These are phyloP conservation scores for Rhynchospora tenuis DNA, from an alignment of 176 grass and related monocot genomes.

Conservation along the genomic window DNA sequence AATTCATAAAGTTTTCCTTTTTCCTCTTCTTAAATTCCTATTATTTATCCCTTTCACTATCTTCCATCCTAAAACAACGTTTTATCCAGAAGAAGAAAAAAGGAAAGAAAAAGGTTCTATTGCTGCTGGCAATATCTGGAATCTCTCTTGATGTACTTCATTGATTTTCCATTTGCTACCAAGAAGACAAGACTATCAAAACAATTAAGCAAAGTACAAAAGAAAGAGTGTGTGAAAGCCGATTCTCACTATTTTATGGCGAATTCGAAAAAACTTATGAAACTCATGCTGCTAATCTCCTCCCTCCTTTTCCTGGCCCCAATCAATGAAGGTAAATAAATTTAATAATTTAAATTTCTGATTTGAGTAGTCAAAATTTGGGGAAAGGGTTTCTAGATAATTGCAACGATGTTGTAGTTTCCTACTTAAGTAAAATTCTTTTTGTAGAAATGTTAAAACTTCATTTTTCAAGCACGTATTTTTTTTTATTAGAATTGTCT, in stretches of 20 bases:
- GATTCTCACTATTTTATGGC: slow-evolving; percentile 15
- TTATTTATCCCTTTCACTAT: background rate
- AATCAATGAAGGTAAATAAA: background rate
- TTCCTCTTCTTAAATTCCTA: background rate
- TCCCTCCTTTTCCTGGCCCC: background rate
- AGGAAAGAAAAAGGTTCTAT: background rate
- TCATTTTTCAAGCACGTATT: background rate
- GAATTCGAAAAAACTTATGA: background rate
- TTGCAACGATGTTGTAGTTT: background rate
- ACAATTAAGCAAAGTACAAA: background rate
- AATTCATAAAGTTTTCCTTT: background rate
- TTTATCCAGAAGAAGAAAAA: background rate
- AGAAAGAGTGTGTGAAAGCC: background rate
- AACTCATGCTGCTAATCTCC: background rate
- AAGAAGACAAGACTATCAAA: background rate
- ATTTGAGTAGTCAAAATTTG: background rate
- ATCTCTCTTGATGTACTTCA: background rate
- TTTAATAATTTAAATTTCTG: background rate
- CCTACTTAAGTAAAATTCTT: too few species aligned
- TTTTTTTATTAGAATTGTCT: background rate
- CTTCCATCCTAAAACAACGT: background rate
- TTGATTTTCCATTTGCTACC: background rate
- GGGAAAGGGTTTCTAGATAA: background rate
- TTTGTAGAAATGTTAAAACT: background rate
- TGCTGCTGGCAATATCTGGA: background rate